These are phyloP conservation scores for Saccharomycopsis babjevae DNA, from an alignment of 805 yeast species.

Conservation along the genomic window DNA sequence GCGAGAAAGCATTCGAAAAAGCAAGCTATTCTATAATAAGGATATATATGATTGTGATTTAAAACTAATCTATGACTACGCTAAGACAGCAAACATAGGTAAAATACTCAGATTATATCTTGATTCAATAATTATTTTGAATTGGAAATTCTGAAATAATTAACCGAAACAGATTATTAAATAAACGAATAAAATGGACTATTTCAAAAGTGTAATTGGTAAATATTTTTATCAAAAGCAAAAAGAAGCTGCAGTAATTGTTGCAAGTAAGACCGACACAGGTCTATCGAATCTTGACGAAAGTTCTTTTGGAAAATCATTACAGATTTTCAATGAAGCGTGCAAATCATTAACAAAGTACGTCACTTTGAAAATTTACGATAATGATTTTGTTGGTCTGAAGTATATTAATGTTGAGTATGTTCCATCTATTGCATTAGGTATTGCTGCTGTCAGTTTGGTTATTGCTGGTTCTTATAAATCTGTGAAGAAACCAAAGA, in stretches of 20 bases:
- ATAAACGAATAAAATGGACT: not conserved
- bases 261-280: not conserved
- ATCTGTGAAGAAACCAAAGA: slow-evolving; percentile 22
- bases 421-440: slow-evolving; percentile 7
- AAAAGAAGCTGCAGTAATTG: not conserved
- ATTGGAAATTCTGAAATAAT: not conserved
- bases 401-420: not conserved
- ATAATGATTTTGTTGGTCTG: not conserved
- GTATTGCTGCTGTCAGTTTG: slow-evolving; percentile 23
- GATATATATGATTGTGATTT: too few species aligned
- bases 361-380: not conserved
- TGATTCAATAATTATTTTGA: not conserved
- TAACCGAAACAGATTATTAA: not conserved
- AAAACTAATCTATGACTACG: too few species aligned
- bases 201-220: not conserved
- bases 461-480: slow-evolving; percentile 28
- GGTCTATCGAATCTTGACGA: not conserved
- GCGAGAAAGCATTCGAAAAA: too few species aligned
- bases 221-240: not conserved
- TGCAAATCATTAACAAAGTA: not conserved
- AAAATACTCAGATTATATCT: too few species aligned
- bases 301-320: not conserved
- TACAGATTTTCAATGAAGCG: not conserved
- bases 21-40: too few species aligned
- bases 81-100: too few species aligned